Evolutionary conservation across 768 basidiomycete species (phyloP).

Genomic region (Boletus edulis): DNA sequence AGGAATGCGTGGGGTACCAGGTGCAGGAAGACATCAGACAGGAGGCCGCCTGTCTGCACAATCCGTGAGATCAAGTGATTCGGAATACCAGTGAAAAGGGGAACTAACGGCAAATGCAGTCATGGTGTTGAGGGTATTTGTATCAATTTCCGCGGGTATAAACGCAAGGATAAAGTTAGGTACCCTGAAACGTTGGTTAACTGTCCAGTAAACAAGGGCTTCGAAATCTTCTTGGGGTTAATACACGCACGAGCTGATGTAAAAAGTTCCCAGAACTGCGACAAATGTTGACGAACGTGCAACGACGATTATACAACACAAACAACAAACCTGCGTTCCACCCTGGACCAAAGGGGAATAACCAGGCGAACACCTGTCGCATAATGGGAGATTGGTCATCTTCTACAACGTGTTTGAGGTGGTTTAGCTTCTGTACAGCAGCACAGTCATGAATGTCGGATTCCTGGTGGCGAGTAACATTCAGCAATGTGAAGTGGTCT

Average conservation of each 20-base stretch:
- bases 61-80: slow-evolving; percentile 18
- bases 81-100: slow-evolving; percentile 4
- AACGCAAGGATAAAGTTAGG: slow-evolving; percentile 95
- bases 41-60: slow-evolving; percentile 77
- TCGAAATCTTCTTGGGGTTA: slow-evolving; percentile 7
- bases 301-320: background rate
- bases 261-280: slow-evolving; percentile 84
- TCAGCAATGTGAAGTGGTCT: slow-evolving; percentile 2
- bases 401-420: slow-evolving; percentile 60
- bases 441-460: slow-evolving; percentile 42
- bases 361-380: slow-evolving; percentile 72
- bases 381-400: slow-evolving; percentile 68
- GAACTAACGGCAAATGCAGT: slow-evolving; percentile 82
- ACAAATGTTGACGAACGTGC: slow-evolving; percentile 22
- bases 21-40: slow-evolving; percentile 92
- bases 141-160: slow-evolving; percentile 85
- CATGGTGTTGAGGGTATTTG: slow-evolving; percentile 88
- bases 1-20: slow-evolving; percentile 90
- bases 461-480: slow-evolving; percentile 32
- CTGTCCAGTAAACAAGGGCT: slow-evolving; percentile 18
- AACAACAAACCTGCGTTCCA: slow-evolving; percentile 66
- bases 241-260: slow-evolving; percentile 86
- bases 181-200: slow-evolving; percentile 49
- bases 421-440: slow-evolving; percentile 46
- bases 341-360: slow-evolving; percentile 90